phyloP scores from a whole-genome alignment of 495 filamentous ascomycete genomes.

The Mytilinidion resinicola region DNA sequence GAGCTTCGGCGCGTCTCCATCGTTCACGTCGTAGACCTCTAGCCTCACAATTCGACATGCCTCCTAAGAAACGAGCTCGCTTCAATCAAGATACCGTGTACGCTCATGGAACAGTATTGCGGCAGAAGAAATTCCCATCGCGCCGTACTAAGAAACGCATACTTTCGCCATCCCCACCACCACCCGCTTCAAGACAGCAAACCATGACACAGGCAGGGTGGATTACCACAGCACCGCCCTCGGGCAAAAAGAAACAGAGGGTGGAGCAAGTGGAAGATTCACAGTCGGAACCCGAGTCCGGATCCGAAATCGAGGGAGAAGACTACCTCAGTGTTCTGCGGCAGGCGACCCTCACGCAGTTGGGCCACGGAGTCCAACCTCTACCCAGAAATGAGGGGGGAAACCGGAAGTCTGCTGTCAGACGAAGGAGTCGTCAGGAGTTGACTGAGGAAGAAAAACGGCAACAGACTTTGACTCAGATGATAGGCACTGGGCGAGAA shows the following conservation, averaged over 20 bases:
- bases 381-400: conserved; percentile 15
- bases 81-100: background rate
- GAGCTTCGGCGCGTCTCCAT: background rate
- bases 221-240: background rate
- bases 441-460: background rate
- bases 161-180: background rate
- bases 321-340: background rate
- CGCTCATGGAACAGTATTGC: background rate
- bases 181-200: background rate
- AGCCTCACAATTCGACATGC: background rate
- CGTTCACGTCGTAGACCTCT: background rate
- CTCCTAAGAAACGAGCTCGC: background rate
- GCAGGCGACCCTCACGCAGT: conserved; percentile 34
- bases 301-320: background rate
- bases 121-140: background rate
- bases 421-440: conserved; percentile 12
- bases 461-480: conserved; percentile 25
- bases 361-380: conserved; percentile 18
- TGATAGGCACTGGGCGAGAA: conserved; percentile 7
- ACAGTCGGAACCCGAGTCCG: background rate
- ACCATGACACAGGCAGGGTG: background rate
- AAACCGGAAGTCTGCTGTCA: conserved; percentile 9
- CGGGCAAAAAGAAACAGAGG: background rate
- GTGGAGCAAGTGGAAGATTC: background rate
- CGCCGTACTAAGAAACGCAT: background rate